Conservation (phyloP, 1,139 yeast species). For the Pneumocystis jirovecii region DNA sequence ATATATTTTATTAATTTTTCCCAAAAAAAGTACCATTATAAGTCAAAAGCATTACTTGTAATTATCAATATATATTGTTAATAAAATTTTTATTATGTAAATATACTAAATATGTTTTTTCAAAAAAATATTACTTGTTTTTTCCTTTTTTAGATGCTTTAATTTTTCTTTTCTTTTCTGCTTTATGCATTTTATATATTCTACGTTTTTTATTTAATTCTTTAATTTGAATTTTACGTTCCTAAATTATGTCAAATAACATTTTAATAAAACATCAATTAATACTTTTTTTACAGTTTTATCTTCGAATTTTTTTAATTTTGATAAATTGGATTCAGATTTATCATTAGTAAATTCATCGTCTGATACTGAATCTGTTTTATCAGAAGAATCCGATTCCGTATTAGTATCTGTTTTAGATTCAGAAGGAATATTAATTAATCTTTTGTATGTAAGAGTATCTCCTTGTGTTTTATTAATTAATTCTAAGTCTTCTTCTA, state of each 20-base stretch:
- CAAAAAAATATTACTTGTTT: not conserved
- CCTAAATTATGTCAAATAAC: constrained; percentile 50
- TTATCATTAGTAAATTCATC: constrained; percentile 27
- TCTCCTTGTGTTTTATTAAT: constrained; percentile 71
- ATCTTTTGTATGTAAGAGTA: constrained; percentile 38
- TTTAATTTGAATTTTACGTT: constrained; percentile 70
- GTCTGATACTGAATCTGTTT: constrained; percentile 23
- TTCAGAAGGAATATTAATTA: constrained; percentile 17
- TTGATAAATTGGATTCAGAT: constrained; percentile 22
- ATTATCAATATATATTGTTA: not conserved
- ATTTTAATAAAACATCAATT: constrained; percentile 25
- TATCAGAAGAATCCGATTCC: constrained; percentile 24
- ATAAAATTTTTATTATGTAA: not conserved
- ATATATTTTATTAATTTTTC: not conserved
- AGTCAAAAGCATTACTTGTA: not conserved
- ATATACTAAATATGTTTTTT: not conserved
- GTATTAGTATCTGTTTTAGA: constrained; percentile 12
- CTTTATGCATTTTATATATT: constrained; percentile 81
- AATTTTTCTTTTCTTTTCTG: constrained; percentile 46
- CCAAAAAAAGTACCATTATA: not conserved
- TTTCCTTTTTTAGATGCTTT: constrained; percentile 8
- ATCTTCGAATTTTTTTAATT: constrained; percentile 18
- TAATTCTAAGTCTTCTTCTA: constrained; percentile 74
- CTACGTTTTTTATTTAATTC: constrained; percentile 77
- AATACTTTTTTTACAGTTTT: constrained; percentile 38